A percentile compares a stretch with the other conserved stretches of the same genome.
phyloP scores from a whole-genome alignment of 2,329 filamentous ascomycete species.

The Fusarium chaquense region DNA sequence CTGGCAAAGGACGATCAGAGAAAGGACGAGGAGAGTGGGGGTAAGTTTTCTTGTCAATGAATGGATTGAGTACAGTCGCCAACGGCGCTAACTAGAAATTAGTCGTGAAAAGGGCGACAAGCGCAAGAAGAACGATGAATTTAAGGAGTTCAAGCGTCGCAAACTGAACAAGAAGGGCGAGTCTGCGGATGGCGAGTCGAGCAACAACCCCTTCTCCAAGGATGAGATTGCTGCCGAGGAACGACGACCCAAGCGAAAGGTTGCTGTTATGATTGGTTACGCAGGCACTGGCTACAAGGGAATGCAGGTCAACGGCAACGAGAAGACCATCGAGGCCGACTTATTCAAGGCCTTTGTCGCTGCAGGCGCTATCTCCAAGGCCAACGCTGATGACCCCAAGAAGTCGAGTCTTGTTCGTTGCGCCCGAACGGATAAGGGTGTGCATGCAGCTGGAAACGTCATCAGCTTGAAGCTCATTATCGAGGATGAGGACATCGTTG shows the following conservation, averaged over 20 bases:
- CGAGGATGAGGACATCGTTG: slow-evolving; percentile 86
- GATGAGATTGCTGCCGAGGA: slow-evolving; percentile 91
- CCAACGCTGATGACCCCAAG: slow-evolving; percentile 95
- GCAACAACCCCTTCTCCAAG: slow-evolving; percentile 67
- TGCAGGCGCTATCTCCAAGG: slow-evolving; percentile 94
- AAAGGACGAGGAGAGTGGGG: slow-evolving; percentile 50
- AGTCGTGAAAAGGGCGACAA: slow-evolving; percentile 56
- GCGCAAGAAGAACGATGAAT: slow-evolving; percentile 56
- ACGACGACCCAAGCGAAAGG: slow-evolving; percentile 92
- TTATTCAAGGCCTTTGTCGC: slow-evolving; percentile 92
- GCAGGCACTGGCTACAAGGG: slow-evolving; percentile 96
- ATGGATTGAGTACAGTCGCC: slow-evolving; percentile 38
- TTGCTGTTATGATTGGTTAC: slow-evolving; percentile 95
- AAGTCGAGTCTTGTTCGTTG: slow-evolving; percentile 95
- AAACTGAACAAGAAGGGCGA: slow-evolving; percentile 56
- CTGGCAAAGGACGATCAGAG: slow-evolving; percentile 48
- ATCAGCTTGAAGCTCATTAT: slow-evolving; percentile 96
- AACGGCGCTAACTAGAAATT: slow-evolving; percentile 52
- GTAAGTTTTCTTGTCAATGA: slow-evolving; percentile 36
- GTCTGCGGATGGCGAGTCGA: slow-evolving; percentile 46
- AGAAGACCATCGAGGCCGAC: slow-evolving; percentile 97
- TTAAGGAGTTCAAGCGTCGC: slow-evolving; percentile 57
- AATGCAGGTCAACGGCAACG: slow-evolving; percentile 86
- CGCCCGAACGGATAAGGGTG: slow-evolving; percentile 96
- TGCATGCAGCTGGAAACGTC: slow-evolving; percentile 95